Conservation (phyloP, 2,329 filamentous ascomycete species). For the Biscogniauxia mediterranea region DNA sequence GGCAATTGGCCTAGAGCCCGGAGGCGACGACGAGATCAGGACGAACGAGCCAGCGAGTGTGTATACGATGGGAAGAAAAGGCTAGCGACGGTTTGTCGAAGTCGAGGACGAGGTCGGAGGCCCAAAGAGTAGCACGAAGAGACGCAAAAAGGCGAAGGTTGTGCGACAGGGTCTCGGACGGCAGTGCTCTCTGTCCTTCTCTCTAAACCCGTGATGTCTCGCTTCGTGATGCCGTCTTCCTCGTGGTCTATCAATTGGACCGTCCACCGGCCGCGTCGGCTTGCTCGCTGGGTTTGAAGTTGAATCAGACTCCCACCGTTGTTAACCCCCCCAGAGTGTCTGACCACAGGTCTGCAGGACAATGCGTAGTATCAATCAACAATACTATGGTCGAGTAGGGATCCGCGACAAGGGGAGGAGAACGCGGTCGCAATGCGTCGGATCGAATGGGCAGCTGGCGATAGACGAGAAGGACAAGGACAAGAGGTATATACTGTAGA, state of each 20-base stretch:
- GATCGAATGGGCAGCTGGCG: neutral
- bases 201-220: conserved; percentile 12
- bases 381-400: neutral
- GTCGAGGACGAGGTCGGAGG: conserved; percentile 11
- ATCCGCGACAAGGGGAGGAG: neutral
- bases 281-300: conserved; percentile 10
- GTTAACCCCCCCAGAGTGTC: neutral
- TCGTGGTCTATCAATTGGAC: conserved; percentile 1
- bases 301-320: conserved; percentile 1
- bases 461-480: neutral
- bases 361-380: neutral
- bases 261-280: conserved; percentile 13
- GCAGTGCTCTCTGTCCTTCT: conserved; percentile 13
- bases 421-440: neutral
- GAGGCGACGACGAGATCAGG: conserved; percentile 6
- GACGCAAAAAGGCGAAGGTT: conserved; percentile 1
- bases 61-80: conserved; percentile 12
- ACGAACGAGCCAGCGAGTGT: conserved; percentile 12
- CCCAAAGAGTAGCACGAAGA: neutral
- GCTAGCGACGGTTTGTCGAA: conserved; percentile 5
- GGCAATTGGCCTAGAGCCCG: conserved; percentile 19
- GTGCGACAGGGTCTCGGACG: conserved; percentile 17
- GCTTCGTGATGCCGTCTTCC: conserved; percentile 8
- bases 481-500: neutral
- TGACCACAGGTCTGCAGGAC: neutral